phyloP scores from a whole-genome alignment of 768 basidiomycete species.

The Boletus bicolor region DNA sequence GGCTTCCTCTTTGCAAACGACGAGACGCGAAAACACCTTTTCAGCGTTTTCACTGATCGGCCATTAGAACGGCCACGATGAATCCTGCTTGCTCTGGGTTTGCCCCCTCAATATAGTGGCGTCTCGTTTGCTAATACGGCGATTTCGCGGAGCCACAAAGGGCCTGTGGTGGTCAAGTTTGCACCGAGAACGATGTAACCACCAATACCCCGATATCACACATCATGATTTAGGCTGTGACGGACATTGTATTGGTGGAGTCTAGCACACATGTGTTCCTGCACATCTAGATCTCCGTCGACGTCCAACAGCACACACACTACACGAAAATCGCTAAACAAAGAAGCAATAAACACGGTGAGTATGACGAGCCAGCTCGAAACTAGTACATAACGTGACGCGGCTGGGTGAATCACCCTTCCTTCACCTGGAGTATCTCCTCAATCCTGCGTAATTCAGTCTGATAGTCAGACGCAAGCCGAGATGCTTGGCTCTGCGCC shows the following conservation, averaged over 20 bases:
- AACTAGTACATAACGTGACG: slow-evolving; percentile 24
- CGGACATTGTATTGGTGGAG: slow-evolving; percentile 2
- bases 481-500: slow-evolving; percentile 29
- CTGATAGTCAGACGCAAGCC: slow-evolving; percentile 34
- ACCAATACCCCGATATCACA: slow-evolving; percentile 8
- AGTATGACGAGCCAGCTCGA: slow-evolving; percentile 23
- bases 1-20: slow-evolving; percentile 3
- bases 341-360: slow-evolving; percentile 13
- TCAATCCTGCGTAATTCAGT: slow-evolving; percentile 34
- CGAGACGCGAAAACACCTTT: slow-evolving; percentile 13
- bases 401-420: slow-evolving; percentile 16
- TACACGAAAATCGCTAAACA: slow-evolving; percentile 6
- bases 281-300: slow-evolving; percentile 19
- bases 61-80: slow-evolving; percentile 24
- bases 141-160: slow-evolving; percentile 12
- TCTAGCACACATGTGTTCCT: neutral
- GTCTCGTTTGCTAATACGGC: slow-evolving; percentile 10
- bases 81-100: slow-evolving; percentile 16
- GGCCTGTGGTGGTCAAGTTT: neutral
- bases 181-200: neutral
- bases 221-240: slow-evolving; percentile 1
- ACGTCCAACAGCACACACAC: slow-evolving; percentile 3
- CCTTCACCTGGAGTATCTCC: slow-evolving; percentile 31
- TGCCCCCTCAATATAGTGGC: slow-evolving; percentile 6
- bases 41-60: slow-evolving; percentile 26